Evolutionary conservation across 257 asterid species (phyloP).

Genomic region (Plectranthus barbatus): DNA sequence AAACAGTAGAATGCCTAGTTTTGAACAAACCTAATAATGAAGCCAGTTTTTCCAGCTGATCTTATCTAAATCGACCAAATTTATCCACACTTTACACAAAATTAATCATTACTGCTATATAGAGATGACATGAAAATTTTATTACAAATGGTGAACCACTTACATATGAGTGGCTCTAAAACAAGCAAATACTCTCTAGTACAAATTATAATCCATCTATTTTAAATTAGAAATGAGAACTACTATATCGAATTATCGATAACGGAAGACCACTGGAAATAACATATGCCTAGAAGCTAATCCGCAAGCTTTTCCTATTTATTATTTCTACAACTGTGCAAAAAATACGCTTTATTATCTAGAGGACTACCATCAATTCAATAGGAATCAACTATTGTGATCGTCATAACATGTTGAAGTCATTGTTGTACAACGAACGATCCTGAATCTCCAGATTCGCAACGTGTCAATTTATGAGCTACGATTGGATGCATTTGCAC

Average conservation of each 20-base stretch:
- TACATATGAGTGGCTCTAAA: not conserved
- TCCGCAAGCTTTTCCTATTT: conserved; percentile 11
- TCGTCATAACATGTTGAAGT: conserved; percentile 79
- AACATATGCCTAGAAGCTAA: conserved; percentile 2
- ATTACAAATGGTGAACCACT: too few species aligned
- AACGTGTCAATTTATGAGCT: conserved; percentile 82
- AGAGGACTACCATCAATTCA: conserved; percentile 25
- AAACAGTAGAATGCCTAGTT: too few species aligned
- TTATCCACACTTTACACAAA: too few species aligned
- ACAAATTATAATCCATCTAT: too few species aligned
- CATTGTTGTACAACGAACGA: conserved; percentile 79
- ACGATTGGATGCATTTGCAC: conserved; percentile 85
- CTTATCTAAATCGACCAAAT: too few species aligned
- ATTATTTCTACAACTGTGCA: conserved; percentile 38
- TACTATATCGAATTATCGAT: too few species aligned
- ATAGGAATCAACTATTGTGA: conserved; percentile 39
- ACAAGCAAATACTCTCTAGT: too few species aligned
- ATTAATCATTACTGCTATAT: not conserved
- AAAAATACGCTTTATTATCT: conserved; percentile 20
- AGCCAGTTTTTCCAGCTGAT: too few species aligned
- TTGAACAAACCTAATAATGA: too few species aligned
- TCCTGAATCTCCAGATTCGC: conserved; percentile 95
- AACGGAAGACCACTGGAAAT: not conserved
- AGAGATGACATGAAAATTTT: not conserved
- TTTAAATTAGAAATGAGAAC: not conserved